Evolutionary conservation across 2,329 filamentous ascomycete genomes (phyloP).

Genomic region (Diaporthe vexans): DNA sequence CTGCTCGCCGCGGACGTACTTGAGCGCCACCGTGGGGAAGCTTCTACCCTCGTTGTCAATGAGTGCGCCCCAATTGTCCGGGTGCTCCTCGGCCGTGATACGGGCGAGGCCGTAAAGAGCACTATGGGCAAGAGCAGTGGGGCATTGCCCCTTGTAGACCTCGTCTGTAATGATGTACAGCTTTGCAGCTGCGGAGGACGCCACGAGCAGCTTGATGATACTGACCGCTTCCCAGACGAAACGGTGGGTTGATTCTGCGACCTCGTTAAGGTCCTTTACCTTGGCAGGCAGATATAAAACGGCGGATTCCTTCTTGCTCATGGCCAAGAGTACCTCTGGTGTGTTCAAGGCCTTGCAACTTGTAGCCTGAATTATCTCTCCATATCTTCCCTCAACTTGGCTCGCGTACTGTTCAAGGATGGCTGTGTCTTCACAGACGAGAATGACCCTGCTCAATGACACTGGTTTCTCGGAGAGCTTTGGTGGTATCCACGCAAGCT

Average conservation of each 20-base stretch:
- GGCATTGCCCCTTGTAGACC: not conserved
- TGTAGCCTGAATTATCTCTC: not conserved
- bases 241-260: not conserved
- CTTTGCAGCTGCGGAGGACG: not conserved
- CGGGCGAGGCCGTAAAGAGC: not conserved
- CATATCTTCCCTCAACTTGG: not conserved
- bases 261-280: not conserved
- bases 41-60: not conserved
- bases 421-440: not conserved
- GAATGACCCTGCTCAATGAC: not conserved
- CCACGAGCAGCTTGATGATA: not conserved
- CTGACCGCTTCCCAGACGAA: not conserved
- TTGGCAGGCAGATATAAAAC: not conserved
- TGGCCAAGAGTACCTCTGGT: not conserved
- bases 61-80: slow-evolving; percentile 4
- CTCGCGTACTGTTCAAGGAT: not conserved
- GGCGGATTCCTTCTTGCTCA: not conserved
- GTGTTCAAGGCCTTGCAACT: not conserved
- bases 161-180: not conserved
- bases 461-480: not conserved
- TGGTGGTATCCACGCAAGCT: not conserved
- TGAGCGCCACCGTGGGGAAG: not conserved
- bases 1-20: not conserved
- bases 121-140: not conserved
- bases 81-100: not conserved